phyloP scores from a whole-genome alignment of 495 filamentous ascomycete genomes.

The Hyaloscypha hepaticicola region DNA sequence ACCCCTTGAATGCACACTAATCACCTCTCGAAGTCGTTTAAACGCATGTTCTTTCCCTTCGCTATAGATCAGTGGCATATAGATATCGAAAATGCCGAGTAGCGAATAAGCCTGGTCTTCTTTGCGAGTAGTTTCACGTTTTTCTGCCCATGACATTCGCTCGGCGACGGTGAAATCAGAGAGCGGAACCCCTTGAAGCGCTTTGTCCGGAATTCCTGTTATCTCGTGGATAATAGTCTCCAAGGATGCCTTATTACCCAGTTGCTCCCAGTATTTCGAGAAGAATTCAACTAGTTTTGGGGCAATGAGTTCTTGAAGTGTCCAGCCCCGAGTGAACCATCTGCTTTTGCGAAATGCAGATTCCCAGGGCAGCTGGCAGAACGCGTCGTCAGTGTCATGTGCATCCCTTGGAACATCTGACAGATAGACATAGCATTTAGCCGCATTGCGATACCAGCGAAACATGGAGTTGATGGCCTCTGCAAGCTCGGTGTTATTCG shows the following conservation, averaged over 20 bases:
- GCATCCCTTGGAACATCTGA: constrained; percentile 29
- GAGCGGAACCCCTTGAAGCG: no score
- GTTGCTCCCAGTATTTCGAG: background rate
- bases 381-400: background rate
- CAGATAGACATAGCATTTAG: constrained; percentile 39
- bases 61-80: constrained; percentile 7
- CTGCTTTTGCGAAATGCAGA: constrained; percentile 8
- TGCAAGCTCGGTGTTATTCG: background rate
- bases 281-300: background rate
- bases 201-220: background rate
- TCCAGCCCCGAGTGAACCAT: constrained; percentile 45
- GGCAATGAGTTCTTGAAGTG: constrained; percentile 38
- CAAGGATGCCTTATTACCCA: background rate
- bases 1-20: constrained; percentile 12
- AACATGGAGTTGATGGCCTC: constrained; percentile 37
- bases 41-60: constrained; percentile 5
- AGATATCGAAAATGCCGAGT: background rate
- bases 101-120: constrained; percentile 10
- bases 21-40: background rate
- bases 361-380: no score
- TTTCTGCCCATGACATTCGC: background rate
- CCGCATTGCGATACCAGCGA: constrained; percentile 35
- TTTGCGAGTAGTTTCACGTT: background rate
- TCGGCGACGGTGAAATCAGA: background rate
- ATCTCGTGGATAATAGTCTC: background rate